Percentiles rank a stretch among this genome's conserved stretches.
Conservation (phyloP, 805 yeast genomes). For the Lipomyces anomalus region DNA sequence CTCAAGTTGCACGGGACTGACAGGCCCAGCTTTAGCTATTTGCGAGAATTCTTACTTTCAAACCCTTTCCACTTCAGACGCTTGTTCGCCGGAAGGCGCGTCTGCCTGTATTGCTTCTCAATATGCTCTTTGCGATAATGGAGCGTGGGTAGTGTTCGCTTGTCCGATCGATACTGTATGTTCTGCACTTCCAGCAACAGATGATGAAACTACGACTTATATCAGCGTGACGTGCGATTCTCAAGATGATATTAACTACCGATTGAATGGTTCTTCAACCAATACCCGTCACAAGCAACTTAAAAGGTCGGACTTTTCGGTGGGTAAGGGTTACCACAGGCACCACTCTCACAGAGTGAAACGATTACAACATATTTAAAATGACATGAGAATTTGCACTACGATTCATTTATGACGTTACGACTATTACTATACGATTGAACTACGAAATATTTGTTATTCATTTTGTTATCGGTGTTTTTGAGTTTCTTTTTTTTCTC, state of each 20-base stretch:
- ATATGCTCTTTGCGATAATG: slow-evolving; percentile 52
- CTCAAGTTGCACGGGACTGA: slow-evolving; percentile 11
- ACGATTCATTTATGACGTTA: no score
- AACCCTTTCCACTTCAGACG: slow-evolving; percentile 6
- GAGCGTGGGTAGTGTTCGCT: slow-evolving; percentile 49
- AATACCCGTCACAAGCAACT: no score
- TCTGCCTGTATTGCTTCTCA: slow-evolving; percentile 48
- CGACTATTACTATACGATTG: no score
- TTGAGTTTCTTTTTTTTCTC: no score
- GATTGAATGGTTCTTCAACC: no score
- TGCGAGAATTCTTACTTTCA: slow-evolving; percentile 12
- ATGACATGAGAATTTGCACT: no score
- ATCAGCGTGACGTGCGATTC: slow-evolving; percentile 19
- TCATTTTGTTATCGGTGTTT: no score
- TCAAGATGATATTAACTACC: slow-evolving; percentile 14
- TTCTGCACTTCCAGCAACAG: slow-evolving; percentile 45
- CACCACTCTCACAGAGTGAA: no score
- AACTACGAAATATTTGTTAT: no score
- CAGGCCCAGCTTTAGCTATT: slow-evolving; percentile 14
- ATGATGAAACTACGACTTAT: slow-evolving; percentile 22
- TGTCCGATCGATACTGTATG: slow-evolving; percentile 65
- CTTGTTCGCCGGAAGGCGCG: slow-evolving; percentile 41
- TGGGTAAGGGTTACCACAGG: no score
- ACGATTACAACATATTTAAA: no score
- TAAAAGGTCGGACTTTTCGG: no score